Percentiles rank a stretch among this genome's conserved stretches.
phyloP scores from a whole-genome alignment of 2,329 filamentous ascomycete genomes.

The Xylariaceae sp. region DNA sequence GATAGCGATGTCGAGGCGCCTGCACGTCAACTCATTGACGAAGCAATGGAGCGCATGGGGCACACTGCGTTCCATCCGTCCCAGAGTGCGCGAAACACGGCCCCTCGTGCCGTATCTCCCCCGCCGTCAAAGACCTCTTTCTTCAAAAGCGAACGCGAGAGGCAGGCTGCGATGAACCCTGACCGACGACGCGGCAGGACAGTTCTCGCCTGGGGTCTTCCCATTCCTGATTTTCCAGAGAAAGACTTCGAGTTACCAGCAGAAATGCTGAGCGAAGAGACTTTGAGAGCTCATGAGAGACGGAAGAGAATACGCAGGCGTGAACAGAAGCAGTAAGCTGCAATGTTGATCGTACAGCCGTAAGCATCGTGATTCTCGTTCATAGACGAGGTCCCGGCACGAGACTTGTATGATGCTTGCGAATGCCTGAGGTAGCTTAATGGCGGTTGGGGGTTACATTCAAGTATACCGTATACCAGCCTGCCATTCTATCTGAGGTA shows the following conservation, averaged over 20 bases:
- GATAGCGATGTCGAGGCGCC: conserved; percentile 66
- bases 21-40: conserved; percentile 69
- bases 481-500: neutral
- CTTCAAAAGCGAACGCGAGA: conserved; percentile 72
- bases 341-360: neutral
- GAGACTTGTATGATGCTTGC: neutral
- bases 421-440: neutral
- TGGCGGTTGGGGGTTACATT: conserved; percentile 3
- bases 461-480: neutral
- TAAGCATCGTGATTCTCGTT: neutral
- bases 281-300: conserved; percentile 54
- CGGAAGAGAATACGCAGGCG: conserved; percentile 57
- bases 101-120: conserved; percentile 32
- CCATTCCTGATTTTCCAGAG: conserved; percentile 67
- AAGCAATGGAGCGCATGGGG: conserved; percentile 44
- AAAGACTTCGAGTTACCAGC: conserved; percentile 70
- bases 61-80: conserved; percentile 23
- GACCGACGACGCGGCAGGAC: conserved; percentile 64
- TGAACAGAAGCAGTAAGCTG: conserved; percentile 39
- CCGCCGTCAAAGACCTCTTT: conserved; percentile 63
- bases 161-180: conserved; percentile 71
- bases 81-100: conserved; percentile 25
- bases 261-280: conserved; percentile 54
- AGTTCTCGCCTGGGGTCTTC: conserved; percentile 73
- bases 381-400: neutral